phyloP scores from a whole-genome alignment of 1,284 basidiomycete genomes.

The Fomitopsis pinicola region DNA sequence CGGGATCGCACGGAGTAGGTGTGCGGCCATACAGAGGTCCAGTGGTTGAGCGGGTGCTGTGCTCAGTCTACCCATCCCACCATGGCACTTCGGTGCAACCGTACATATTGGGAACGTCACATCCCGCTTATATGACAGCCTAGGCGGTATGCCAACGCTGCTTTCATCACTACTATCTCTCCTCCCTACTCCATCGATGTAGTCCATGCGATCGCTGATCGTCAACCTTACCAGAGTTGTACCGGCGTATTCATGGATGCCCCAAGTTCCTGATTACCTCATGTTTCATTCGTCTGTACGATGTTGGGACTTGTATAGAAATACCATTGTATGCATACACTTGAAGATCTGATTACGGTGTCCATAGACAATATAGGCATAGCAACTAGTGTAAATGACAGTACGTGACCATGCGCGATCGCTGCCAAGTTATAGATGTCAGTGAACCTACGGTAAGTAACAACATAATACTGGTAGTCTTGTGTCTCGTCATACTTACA shows the following conservation, averaged over 20 bases:
- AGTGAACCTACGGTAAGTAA: background rate
- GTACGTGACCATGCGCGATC: too few relatives aligned
- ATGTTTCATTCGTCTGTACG: background rate
- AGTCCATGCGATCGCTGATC: background rate
- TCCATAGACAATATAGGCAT: background rate
- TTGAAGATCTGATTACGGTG: background rate
- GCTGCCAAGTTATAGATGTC: too few relatives aligned
- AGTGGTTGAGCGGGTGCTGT: background rate
- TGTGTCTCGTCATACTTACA: too few relatives aligned
- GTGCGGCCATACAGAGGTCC: background rate
- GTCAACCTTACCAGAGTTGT: background rate
- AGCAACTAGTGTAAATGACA: too few relatives aligned
- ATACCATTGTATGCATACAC: background rate
- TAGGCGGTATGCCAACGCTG: background rate
- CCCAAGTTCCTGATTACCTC: background rate
- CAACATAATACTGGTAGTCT: background rate
- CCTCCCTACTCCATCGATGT: background rate
- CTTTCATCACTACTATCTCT: background rate
- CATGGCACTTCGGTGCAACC: background rate
- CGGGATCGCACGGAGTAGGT: background rate
- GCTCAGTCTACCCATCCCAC: background rate
- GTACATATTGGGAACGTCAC: constrained; percentile 3
- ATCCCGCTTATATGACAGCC: background rate
- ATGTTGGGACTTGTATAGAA: background rate
- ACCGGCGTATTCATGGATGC: background rate